Base-by-base conservation (phyloP, 129 eudicot genomes). In the Escallonia rubra region DNA sequence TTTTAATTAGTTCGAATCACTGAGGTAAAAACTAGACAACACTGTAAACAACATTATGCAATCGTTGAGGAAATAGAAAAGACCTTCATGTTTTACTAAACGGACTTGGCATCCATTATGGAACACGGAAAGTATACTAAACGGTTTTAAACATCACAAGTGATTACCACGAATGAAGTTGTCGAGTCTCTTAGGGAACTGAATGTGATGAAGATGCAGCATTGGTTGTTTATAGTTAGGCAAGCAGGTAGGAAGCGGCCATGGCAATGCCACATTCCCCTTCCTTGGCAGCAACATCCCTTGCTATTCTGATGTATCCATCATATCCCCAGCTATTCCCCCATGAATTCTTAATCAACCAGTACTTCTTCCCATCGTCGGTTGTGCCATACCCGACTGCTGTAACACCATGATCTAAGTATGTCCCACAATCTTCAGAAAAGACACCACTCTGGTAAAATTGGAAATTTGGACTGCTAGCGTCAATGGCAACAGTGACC, bases 301-400 rank as follows among this genome's bases (percentile, higher is more conserved):
- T 72, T 56, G 80, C 83, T 81, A 84, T 73, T 73, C 69, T 84
- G 4, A 84, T 8, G 83, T 84, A 84, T 6, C 89, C 89, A 12
- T 67, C 41, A 41, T 84, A 86, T 10, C 89, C 89, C 89, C 89
- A 84, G 8, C 61, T 65, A 12, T 76, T 38, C 15, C 86, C 89
- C 89, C 89, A 84, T 3, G 89, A 84, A 76, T 77, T 84, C 70
- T 77, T 70, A 16, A 84, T 83, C 2, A 84, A 74, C 86, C 89
- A 84, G 66, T 84, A 84, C 41, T 84, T 86, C 54, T 55, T 63
- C 10, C 89, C 83, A 3, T 60, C 15, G 55, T 80, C 85, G 0
- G 76, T 73, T 55, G 14, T 39, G 3, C 89, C 89, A 3, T 84
- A 84, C 5, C 89, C 89, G 39, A 84, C 89, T 53, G 75, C 83